Percentiles rank a stretch among this genome's conserved stretches.
phyloP scores from a whole-genome alignment of 495 filamentous ascomycete genomes.

The Cercophora newfieldiana region DNA sequence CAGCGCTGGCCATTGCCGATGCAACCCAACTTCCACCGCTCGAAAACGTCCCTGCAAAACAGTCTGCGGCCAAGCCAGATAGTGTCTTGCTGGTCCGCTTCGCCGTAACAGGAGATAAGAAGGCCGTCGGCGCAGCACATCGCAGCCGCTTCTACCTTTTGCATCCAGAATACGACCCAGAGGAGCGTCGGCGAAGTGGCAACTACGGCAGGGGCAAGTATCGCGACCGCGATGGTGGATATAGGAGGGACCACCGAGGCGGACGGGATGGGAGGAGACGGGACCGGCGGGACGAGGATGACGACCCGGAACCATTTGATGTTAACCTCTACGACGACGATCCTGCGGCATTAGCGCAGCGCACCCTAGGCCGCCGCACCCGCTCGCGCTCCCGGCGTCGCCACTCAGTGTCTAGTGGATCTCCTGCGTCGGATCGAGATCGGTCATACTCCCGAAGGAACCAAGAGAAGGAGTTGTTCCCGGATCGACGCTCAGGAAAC shows the following conservation, averaged over 20 bases:
- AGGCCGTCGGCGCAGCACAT: conserved; percentile 71
- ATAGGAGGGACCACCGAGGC: conserved; percentile 55
- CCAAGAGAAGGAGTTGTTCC: conserved; percentile 56
- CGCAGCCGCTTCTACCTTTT: conserved; percentile 88
- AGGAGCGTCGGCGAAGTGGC: conserved; percentile 60
- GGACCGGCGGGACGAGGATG: conserved; percentile 48
- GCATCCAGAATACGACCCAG: conserved; percentile 83
- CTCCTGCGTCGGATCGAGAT: conserved; percentile 30
- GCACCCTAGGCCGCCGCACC: conserved; percentile 20
- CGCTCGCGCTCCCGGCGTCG: conserved; percentile 25
- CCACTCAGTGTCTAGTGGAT: conserved; percentile 37
- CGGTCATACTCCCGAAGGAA: conserved; percentile 33
- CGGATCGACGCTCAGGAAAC: conserved; percentile 30
- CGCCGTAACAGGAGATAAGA: conserved; percentile 73
- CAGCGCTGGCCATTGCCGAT: conserved; percentile 45
- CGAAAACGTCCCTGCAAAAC: conserved; percentile 62
- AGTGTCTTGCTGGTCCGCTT: conserved; percentile 69
- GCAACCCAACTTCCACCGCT: conserved; percentile 47
- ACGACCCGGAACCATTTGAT: conserved; percentile 58
- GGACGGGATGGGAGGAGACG: conserved; percentile 58
- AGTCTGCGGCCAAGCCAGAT: conserved; percentile 64
- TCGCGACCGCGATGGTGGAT: conserved; percentile 61
- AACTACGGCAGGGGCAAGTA: conserved; percentile 49
- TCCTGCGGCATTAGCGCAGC: conserved; percentile 37
- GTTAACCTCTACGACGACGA: conserved; percentile 80